Evolutionary conservation across 2,329 filamentous ascomycete genomes (phyloP), one percentile per base, ranked within the genome.

Genomic region (Stagonosporopsis rhizophila): DNA sequence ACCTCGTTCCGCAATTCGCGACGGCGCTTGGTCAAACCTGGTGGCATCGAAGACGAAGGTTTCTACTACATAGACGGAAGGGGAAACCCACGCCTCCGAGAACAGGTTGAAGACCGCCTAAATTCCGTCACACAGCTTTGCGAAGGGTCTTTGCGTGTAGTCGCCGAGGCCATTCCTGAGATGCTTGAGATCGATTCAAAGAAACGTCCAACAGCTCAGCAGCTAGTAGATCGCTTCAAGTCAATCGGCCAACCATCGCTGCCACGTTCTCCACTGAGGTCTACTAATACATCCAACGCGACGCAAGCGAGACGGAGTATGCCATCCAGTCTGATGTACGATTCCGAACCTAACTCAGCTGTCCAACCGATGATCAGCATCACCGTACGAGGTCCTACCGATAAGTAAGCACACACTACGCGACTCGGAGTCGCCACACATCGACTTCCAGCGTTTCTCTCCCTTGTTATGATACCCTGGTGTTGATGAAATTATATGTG

Each of bases 61-160:
- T 56, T 56, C 17, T 56, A 56, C 14, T 46, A 28, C 46, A 41
- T 12, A 14, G 19, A 41, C 4, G 19, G 12, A 23, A 32, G 14
- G 4, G 30, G 30, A 7, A 39, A 23, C 15, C 20, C 19, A 4
- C 35, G 20, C 17, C 35, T 38, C 12, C 17, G 35, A 11, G 12
- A 19, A 9, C 35, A 38, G n/a, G 35, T 38, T 5, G 17, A 1
- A 19, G 35, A 38, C 6, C 35, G 35, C 9, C 11, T 38, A 9
- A 20, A 38, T 1, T 9, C 35, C 3, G 23, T 53, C 1, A n/a
- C 9, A 6, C 11, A 5, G 0, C 50, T n/a, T 1, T 49, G 44
- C 27, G 8, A 34, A 11, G 39, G 52, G 6, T 4, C 19, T 2
- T 40, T 55, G 4, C 11, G 20, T 5, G 20, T 23, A 2, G 27